Conservation (phyloP, 345 rosid genomes). For the Gossypium stocksii region DNA sequence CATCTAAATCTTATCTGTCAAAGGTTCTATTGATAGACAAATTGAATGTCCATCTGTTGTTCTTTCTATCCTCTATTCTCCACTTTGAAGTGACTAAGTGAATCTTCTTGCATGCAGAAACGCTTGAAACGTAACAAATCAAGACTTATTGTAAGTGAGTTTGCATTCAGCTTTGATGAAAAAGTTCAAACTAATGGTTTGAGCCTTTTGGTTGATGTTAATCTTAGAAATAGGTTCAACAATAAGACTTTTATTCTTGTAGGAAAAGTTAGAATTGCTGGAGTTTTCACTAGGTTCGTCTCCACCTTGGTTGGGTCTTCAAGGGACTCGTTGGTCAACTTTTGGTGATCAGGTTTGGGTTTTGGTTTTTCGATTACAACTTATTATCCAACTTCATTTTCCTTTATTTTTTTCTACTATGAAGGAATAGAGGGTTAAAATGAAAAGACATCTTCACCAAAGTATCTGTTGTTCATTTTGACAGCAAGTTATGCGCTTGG, state of each 20-base stretch:
- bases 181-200: not conserved
- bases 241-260: conserved; percentile 17
- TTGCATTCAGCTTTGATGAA: not conserved
- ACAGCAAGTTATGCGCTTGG: conserved; percentile 73
- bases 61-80: not conserved
- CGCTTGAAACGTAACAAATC: conserved; percentile 68
- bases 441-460: not conserved
- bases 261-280: conserved; percentile 76
- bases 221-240: conserved; percentile 14
- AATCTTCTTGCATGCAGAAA: conserved; percentile 51
- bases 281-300: conserved; percentile 82
- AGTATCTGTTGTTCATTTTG: conserved; percentile 4
- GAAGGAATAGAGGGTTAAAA: not conserved
- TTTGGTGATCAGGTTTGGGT: conserved; percentile 78
- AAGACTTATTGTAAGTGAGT: conserved; percentile 65
- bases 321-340: conserved; percentile 77
- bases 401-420: not conserved
- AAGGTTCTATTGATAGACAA: not conserved
- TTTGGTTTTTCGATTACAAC: conserved; percentile 3
- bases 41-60: not conserved
- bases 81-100: not conserved
- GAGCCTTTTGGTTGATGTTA: conserved; percentile 14
- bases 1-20: not conserved
- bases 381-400: not conserved
- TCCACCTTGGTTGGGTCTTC: conserved; percentile 77